These are phyloP conservation scores for Fonsecaea erecta DNA, from an alignment of 2,329 filamentous ascomycete species.

Conservation along the genomic window DNA sequence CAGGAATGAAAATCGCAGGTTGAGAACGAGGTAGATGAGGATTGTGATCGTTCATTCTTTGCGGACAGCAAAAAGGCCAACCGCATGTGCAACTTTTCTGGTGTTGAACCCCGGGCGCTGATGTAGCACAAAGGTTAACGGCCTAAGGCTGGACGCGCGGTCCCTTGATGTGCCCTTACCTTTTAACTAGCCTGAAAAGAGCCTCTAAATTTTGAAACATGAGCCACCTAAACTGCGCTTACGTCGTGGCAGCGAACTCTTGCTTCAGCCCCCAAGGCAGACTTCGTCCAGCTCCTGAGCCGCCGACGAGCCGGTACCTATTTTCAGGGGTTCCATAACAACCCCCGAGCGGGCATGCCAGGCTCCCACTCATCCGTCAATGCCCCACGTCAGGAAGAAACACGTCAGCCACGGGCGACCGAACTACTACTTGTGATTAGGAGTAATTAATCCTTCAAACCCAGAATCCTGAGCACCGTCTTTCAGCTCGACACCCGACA, in stretches of 20 bases:
- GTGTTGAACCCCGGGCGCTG: constrained; percentile 9
- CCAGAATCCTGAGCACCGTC: not conserved
- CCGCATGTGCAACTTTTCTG: constrained; percentile 15
- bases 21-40: not conserved
- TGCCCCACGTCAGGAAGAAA: not conserved
- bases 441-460: too few relatives aligned
- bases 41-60: constrained; percentile 1
- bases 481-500: not conserved
- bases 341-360: not conserved
- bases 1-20: not conserved
- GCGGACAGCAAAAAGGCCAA: not conserved
- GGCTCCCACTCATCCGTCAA: not conserved
- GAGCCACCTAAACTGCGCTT: not conserved
- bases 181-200: not conserved
- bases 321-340: not conserved
- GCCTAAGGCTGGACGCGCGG: constrained; percentile 18
- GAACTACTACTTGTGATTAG: not conserved
- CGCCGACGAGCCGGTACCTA: not conserved
- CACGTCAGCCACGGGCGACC: constrained; percentile 7
- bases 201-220: constrained; percentile 5
- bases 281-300: not conserved
- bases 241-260: not conserved
- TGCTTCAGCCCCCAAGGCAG: not conserved
- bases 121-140: not conserved
- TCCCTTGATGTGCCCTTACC: constrained; percentile 9